Evolutionary conservation across 73 alveolate genomes (phyloP).

Genomic region (Loxodes magnus): DNA sequence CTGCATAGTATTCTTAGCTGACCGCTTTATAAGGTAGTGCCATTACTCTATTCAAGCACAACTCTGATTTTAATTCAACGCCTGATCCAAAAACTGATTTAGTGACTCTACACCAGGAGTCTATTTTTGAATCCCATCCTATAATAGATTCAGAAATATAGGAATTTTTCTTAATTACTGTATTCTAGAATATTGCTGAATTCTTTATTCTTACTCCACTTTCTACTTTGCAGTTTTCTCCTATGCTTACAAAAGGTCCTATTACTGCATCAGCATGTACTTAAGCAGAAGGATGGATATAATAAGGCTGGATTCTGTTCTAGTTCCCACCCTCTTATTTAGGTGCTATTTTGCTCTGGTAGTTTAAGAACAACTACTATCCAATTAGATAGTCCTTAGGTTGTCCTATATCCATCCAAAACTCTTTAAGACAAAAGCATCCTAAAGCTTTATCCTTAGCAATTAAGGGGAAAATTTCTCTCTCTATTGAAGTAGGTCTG

Average conservation of each 20-base stretch:
- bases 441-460: slow-evolving; percentile 85
- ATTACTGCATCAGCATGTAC: no score
- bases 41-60: slow-evolving; percentile 63
- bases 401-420: slow-evolving; percentile 98
- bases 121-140: no score
- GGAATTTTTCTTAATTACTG: no score
- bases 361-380: slow-evolving; percentile 46
- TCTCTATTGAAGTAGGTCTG: slow-evolving; percentile 89
- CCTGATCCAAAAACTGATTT: slow-evolving; percentile 89
- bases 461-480: slow-evolving; percentile 92
- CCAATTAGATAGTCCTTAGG: slow-evolving; percentile 90
- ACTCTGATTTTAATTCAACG: slow-evolving; percentile 83
- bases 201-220: slow-evolving; percentile 48
- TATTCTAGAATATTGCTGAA: no score
- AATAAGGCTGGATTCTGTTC: no score
- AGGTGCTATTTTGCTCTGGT: slow-evolving; percentile 38
- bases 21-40: slow-evolving; percentile 85
- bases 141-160: no score
- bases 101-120: slow-evolving; percentile 84
- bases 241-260: slow-evolving; percentile 92
- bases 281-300: no score
- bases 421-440: slow-evolving; percentile 72
- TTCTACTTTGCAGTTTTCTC: slow-evolving; percentile 73
- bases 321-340: no score
- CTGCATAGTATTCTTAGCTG: slow-evolving; percentile 39